These are phyloP conservation scores for Fraxinus excelsior DNA, from an alignment of 257 asterid genomes.

Conservation along the genomic window DNA sequence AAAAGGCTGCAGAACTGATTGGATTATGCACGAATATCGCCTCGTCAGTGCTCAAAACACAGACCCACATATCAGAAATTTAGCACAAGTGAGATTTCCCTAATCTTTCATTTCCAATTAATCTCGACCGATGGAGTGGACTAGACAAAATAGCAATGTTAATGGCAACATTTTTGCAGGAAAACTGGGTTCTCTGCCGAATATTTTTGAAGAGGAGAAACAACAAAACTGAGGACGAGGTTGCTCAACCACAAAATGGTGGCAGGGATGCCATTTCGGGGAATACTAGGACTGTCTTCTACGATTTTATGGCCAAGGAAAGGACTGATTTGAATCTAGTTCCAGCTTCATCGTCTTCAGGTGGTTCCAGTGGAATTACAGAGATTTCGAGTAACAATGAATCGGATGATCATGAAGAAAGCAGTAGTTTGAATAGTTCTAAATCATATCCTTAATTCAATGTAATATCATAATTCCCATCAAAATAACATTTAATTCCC, in stretches of 20 bases:
- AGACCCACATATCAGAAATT: slow-evolving; percentile 16
- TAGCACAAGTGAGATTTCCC: slow-evolving; percentile 22
- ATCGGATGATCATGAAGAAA: slow-evolving; percentile 60
- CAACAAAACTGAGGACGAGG: slow-evolving; percentile 33
- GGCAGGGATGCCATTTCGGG: not conserved
- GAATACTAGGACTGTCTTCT: slow-evolving; percentile 46
- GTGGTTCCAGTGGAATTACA: slow-evolving; percentile 81
- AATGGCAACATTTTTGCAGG: slow-evolving; percentile 30
- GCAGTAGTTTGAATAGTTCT: slow-evolving; percentile 57
- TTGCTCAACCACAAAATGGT: not conserved
- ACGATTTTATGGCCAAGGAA: slow-evolving; percentile 69
- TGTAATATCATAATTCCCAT: not conserved
- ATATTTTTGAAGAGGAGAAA: slow-evolving; percentile 55
- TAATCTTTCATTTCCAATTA: not conserved
- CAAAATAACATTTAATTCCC: not conserved
- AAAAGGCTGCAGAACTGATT: slow-evolving; percentile 55
- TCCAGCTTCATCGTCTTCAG: slow-evolving; percentile 51
- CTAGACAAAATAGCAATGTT: not conserved
- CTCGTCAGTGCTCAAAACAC: slow-evolving; percentile 23
- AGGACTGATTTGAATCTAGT: slow-evolving; percentile 36
- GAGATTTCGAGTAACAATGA: slow-evolving; percentile 47
- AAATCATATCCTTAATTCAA: not conserved
- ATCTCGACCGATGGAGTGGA: not conserved
- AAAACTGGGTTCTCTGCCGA: slow-evolving; percentile 65
- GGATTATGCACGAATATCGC: slow-evolving; percentile 74